Evolutionary conservation across 495 filamentous ascomycete genomes (phyloP), one percentile per base, ranked within the genome.

Genomic region (Penicillium argentinense): DNA sequence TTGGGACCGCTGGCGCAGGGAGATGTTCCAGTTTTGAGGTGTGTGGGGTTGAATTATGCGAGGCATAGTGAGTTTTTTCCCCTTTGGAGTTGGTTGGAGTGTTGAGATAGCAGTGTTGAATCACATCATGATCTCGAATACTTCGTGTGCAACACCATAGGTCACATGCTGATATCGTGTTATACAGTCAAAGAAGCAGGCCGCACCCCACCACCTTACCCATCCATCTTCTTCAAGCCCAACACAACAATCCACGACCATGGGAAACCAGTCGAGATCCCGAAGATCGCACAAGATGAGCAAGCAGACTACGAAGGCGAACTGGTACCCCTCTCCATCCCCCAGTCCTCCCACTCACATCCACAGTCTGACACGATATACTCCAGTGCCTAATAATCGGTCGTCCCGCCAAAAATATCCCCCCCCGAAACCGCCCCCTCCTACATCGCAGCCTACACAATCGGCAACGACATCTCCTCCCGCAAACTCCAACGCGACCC

Each of bases 231-330:
- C 59, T 70, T 74, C 56, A 80, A 80, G 46, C 67, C 77, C 6
- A 47, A 48, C 34, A 74, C 77, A 3, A 64, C 64, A 25, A 49
- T 79, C 5, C 44, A 57, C 19, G 75, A 73, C 48, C 74, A 76
- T 38, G 56, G 59, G 7, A 54, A 46, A 5, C 49, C 68, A 11
- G 67, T 77, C 0, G 43, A 60, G 4, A 74, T 80, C 46, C 76
- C 77, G 0, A 68, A 67, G 33, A 69, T 80, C 21, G 70, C 65
- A 0, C 76, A 80, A 53, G 62, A 77, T 41, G 58, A 68, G 9
- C 71, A 75, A 45, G 70, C 67, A 3, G 76, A 80, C 40, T 80
- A 80, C 50, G 76, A 80, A 50, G 74, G 76, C 39, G 77, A 80
- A 48, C 60, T 80, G 17, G 71, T 73, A 43, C n/a, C 39, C 14